Conservation (phyloP, 176 grass and related monocot genomes). For the Cenchrus americanus region DNA sequence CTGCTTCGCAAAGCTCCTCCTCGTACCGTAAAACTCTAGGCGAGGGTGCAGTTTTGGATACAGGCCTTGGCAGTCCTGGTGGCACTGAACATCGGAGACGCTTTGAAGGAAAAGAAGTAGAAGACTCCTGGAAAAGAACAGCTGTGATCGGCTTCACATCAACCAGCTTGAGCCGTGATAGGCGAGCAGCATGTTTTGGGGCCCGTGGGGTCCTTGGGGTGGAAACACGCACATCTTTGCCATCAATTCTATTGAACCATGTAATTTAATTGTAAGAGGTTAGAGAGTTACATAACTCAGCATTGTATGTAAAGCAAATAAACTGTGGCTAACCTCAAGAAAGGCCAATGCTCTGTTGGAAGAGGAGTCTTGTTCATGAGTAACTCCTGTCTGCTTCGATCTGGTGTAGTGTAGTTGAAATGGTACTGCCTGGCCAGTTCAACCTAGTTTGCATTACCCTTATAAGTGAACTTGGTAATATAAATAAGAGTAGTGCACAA, state of each 20-base stretch:
- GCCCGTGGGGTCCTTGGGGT: constrained; percentile 77
- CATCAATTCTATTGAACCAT: constrained; percentile 53
- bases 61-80: constrained; percentile 72
- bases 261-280: constrained; percentile 11
- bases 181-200: constrained; percentile 65
- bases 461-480: constrained; percentile 14
- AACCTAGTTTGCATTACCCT: constrained; percentile 58
- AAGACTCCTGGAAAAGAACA: constrained; percentile 82
- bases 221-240: constrained; percentile 49
- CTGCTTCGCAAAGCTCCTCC: constrained; percentile 91
- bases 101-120: constrained; percentile 52
- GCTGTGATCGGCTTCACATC: constrained; percentile 81
- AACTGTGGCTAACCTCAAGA: constrained; percentile 57
- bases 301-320: neutral
- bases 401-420: constrained; percentile 95
- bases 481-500: neutral
- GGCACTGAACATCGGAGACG: constrained; percentile 49
- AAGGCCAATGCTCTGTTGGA: constrained; percentile 76
- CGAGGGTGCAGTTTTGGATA: constrained; percentile 60
- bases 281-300: constrained; percentile 15
- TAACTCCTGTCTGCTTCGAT: constrained; percentile 75
- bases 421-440: constrained; percentile 71
- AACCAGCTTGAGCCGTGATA: constrained; percentile 56
- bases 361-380: constrained; percentile 76
- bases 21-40: constrained; percentile 73